Evolutionary conservation across 441 rosid genomes (phyloP), one percentile per base, ranked within the genome.

Genomic region (Gossypium davidsonii): DNA sequence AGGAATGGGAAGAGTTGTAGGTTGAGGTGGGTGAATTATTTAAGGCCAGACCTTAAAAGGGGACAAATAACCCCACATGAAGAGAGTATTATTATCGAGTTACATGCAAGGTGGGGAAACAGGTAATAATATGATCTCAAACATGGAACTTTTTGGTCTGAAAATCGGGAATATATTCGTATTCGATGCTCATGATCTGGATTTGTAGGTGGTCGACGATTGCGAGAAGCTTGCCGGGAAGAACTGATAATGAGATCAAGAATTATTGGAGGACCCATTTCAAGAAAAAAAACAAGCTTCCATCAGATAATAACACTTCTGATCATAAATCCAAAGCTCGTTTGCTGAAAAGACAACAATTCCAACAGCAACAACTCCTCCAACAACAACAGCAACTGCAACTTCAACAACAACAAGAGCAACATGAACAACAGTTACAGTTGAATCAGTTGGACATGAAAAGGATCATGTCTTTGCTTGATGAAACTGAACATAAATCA

Each of bases 1-100:
- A 94, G 97, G 84, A 90, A 92, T 79, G 98, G 97, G 9, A 91
- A 94, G 84, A 94, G 98, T 65, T 94, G 97, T 53, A 90, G 98
- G 64, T 55, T 94, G 79, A 92, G 98, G 74, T 94, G 98, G 98
- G 97, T 94, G 74, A 94, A 94, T 77, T 94, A 94, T 78, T 39
- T 94, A 56, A 94, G 98, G 87, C 98, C 98, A 39, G 98, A 90
- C 83, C 90, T 94, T 37, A 94, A 94, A 85, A 91, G 90, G 59
- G 98, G 98, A 0, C 97, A 88, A 63, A 91, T 94, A 55, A 91
- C 98, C 20, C 95, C 97, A 7, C 90, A 88, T 63, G 98, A 94
- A 78, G 97, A 90, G 80, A 84, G 82, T 66, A 86, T 92, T 58
- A 94, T 94, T 72, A 80, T 91, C 4, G 97, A 94, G 81, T 82